phyloP scores from a whole-genome alignment of 2,329 filamentous ascomycete species.

The Aspergillus quadricinctus region DNA sequence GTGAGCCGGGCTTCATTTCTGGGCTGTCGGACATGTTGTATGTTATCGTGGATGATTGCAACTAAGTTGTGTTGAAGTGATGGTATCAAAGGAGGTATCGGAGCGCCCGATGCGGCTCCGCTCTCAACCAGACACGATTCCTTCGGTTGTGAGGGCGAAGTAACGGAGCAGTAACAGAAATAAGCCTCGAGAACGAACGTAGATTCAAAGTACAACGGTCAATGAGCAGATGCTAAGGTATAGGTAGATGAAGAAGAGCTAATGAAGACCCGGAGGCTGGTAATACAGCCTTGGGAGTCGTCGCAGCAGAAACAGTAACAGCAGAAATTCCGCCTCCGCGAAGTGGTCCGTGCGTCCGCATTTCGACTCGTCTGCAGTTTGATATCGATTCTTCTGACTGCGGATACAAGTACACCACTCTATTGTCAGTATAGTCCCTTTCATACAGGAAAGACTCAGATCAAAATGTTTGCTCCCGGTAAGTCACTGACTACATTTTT shows the following conservation, averaged over 20 bases:
- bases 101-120: background rate
- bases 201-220: background rate
- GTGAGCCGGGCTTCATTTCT: constrained; percentile 23
- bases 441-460: constrained; percentile 1
- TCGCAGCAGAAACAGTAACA: background rate
- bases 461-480: constrained; percentile 35
- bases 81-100: constrained; percentile 8
- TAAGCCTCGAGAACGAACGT: background rate
- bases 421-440: constrained; percentile 2
- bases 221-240: background rate
- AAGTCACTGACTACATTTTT: background rate
- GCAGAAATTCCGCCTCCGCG: constrained; percentile 18
- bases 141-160: background rate
- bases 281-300: background rate
- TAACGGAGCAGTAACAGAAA: background rate
- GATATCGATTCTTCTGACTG: constrained; percentile 3
- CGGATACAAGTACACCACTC: constrained; percentile 4
- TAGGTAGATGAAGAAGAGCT: background rate
- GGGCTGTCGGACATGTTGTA: constrained; percentile 37
- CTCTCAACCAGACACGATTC: constrained; percentile 1
- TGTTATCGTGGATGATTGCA: background rate
- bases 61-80: background rate
- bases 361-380: background rate
- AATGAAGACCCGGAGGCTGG: background rate
- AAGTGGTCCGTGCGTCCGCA: constrained; percentile 11